Base-by-base conservation (phyloP, 352 stramenopile species). In the Pythium dissimile region DNA sequence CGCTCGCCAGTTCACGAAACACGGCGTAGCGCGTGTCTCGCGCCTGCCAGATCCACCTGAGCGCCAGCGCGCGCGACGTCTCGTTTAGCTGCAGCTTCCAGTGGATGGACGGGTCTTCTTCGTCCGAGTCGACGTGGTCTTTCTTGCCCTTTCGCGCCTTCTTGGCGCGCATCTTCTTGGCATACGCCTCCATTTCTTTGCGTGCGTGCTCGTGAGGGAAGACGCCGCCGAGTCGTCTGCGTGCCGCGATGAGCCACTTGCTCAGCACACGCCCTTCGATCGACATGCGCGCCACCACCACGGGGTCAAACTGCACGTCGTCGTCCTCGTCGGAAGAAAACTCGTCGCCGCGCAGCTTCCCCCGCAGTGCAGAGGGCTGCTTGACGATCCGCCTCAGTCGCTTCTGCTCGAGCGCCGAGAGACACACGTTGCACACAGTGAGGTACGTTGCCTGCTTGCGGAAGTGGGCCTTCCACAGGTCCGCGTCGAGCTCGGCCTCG, bases 391-490 rank as follows among this genome's bases (percentile, higher is more conserved):
- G 62, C 2, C 50, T 73, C 47, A 69, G 77, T 39, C 69, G 83
- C 26, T 80, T 73, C 54, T 88, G 71, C 59, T 84, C 66, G 3
- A 83, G 66, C 20, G 71, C 70, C 16, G 76, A 80, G 26, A 92
- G 61, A 60, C 96, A 99, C 42, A 95, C 80, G 54, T 97, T 97
- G 74, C 95, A 98, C 20, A 96, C 81, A 35, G 96, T 99, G 48
- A 95, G 81, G 67, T 93, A 98, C 44, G 72, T 73, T 12, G 94
- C 96, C 55, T 97, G 85, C 64, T 96, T 93, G 58, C 93, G 81
- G 67, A 98, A 98, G 75, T 95, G 99, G 20, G 96, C 93, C 75
- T 98, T 98, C 96, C 96, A 99, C 5, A 98, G 72, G 63, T 97
- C 89, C 0, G 76, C 61, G 54, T 98, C 88, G 53, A 86, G 77